Evolutionary conservation across 441 rosid genomes (phyloP).

Genomic region (Hura crepitans): DNA sequence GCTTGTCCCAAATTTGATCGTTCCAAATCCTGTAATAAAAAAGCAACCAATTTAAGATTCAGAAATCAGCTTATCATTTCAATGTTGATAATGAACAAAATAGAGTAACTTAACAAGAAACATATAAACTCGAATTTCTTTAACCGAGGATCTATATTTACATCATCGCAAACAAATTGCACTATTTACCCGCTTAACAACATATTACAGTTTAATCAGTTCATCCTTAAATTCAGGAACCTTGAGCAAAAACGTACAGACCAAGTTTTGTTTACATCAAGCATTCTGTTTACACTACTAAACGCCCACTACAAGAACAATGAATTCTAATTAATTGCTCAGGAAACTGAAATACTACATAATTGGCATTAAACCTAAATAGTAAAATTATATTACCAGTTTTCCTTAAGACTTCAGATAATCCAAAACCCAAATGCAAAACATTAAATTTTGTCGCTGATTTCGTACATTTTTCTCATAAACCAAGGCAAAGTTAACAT

Average conservation of each 20-base stretch:
- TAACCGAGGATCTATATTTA: not conserved
- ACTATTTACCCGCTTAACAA: constrained; percentile 2
- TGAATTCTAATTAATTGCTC: not conserved
- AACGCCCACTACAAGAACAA: not conserved
- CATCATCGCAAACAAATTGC: not conserved
- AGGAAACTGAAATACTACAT: not conserved
- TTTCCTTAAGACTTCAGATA: not conserved
- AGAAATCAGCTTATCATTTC: constrained; percentile 7
- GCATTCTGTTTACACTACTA: not conserved
- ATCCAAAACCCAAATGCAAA: not conserved
- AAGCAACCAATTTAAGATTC: not conserved
- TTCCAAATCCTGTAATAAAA: constrained; percentile 49
- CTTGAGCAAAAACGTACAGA: not conserved
- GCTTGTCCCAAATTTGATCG: constrained; percentile 56
- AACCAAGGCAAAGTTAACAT: constrained; percentile 18
- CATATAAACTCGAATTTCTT: not conserved
- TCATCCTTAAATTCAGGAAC: too few species aligned
- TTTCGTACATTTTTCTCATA: constrained; percentile 12
- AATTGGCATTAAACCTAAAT: not conserved
- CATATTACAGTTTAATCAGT: not conserved
- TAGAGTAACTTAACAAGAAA: not conserved
- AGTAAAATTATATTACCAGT: not conserved
- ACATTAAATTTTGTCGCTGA: not conserved
- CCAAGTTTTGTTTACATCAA: not conserved
- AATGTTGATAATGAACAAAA: not conserved